Conservation (phyloP, 2,329 filamentous ascomycete species). For the Pestalotiopsis fici region DNA sequence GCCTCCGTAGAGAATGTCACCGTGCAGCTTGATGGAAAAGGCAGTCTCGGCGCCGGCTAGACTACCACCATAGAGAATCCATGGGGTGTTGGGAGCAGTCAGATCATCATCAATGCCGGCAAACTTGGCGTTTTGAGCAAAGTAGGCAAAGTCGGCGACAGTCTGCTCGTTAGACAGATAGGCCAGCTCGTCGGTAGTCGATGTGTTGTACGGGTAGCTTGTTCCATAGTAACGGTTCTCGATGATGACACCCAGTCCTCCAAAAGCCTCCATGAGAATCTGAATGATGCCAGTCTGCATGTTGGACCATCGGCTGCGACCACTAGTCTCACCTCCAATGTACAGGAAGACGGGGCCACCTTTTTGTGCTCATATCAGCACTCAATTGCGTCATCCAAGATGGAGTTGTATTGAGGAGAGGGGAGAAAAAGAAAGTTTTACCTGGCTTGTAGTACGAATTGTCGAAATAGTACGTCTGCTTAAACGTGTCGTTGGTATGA, state of each 20-base stretch:
- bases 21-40: conserved; percentile 46
- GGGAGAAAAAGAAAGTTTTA: conserved; percentile 2
- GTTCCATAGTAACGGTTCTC: conserved; percentile 53
- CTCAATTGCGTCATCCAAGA: background rate
- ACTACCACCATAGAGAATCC: conserved; percentile 32
- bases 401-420: background rate
- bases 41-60: conserved; percentile 29
- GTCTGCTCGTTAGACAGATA: conserved; percentile 54
- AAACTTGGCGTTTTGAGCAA: conserved; percentile 46
- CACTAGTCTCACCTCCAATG: conserved; percentile 32
- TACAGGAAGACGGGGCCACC: conserved; percentile 44
- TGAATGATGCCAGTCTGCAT: conserved; percentile 43
- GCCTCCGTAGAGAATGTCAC: conserved; percentile 45
- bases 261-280: conserved; percentile 54
- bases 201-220: conserved; percentile 47
- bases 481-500: conserved; percentile 49
- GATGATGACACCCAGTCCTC: conserved; percentile 54
- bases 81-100: conserved; percentile 42
- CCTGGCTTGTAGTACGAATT: conserved; percentile 51
- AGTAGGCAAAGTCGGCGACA: conserved; percentile 53
- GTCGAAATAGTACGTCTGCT: conserved; percentile 56
- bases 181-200: conserved; percentile 48
- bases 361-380: conserved; percentile 17
- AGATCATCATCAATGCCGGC: conserved; percentile 42
- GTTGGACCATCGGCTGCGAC: conserved; percentile 26